These are phyloP conservation scores for Fusarium mundagurra DNA, from an alignment of 2,329 filamentous ascomycete genomes.

Conservation along the genomic window DNA sequence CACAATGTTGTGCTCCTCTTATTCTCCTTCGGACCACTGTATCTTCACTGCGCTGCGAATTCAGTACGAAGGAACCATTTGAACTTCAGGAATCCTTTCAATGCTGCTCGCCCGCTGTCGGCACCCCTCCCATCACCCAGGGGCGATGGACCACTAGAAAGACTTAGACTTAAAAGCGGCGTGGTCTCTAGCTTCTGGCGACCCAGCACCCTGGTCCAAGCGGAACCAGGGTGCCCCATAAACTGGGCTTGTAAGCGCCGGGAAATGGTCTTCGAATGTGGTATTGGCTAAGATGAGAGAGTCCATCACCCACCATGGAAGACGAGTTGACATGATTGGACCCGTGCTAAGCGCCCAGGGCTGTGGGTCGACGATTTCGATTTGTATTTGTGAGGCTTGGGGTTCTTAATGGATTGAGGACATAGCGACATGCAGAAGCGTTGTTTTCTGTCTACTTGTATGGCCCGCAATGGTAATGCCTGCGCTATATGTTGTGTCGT, in stretches of 20 bases:
- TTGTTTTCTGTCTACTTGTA: not conserved
- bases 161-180: constrained; percentile 40
- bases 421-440: constrained; percentile 41
- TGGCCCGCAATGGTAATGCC: constrained; percentile 2
- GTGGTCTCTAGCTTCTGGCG: constrained; percentile 23
- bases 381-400: constrained; percentile 32
- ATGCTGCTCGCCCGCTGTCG: constrained; percentile 11
- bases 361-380: constrained; percentile 33
- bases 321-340: constrained; percentile 47
- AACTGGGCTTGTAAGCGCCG: constrained; percentile 48
- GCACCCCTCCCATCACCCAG: constrained; percentile 17
- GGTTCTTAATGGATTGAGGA: constrained; percentile 19
- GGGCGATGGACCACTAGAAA: constrained; percentile 8
- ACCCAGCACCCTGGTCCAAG: constrained; percentile 44
- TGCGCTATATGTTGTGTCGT: constrained; percentile 23
- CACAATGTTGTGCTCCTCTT: not conserved
- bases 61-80: not conserved
- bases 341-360: constrained; percentile 47
- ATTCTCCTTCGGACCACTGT: not conserved
- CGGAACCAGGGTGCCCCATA: constrained; percentile 15
- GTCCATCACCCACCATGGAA: constrained; percentile 47
- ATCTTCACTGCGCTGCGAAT: not conserved
- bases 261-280: constrained; percentile 26
- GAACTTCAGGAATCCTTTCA: constrained; percentile 16
- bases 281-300: constrained; percentile 44